Conservation (phyloP, 129 eudicot species). For the Glebionis coronaria region DNA sequence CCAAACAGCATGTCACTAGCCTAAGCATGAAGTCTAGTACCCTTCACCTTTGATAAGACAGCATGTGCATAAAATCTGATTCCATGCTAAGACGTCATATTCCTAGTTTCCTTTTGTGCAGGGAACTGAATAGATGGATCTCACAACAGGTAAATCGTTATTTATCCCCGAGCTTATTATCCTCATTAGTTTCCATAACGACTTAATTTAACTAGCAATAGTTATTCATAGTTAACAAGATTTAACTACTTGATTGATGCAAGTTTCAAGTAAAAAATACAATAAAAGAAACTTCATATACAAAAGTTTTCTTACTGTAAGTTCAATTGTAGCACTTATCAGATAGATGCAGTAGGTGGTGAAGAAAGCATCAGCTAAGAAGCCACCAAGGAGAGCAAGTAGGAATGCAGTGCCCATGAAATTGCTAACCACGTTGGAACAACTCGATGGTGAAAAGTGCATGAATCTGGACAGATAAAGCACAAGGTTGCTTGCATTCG, state of each 20-base stretch:
- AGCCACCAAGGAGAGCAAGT: conserved; percentile 92
- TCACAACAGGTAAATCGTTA: conserved; percentile 8
- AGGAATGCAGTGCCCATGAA: conserved; percentile 96
- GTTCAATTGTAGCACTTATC: conserved; percentile 66
- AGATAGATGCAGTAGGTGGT: conserved; percentile 71
- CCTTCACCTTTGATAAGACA: conserved; percentile 18
- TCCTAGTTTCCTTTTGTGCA: conserved; percentile 26
- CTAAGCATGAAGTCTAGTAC: conserved; percentile 26
- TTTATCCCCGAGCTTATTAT: not conserved
- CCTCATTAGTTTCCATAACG: not conserved
- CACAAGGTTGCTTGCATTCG: conserved; percentile 93
- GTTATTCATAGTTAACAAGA: not conserved
- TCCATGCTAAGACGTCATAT: conserved; percentile 27
- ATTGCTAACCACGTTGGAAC: conserved; percentile 74
- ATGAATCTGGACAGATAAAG: conserved; percentile 70
- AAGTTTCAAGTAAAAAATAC: not conserved
- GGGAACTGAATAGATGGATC: conserved; percentile 26
- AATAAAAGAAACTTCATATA: not conserved
- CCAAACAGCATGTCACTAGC: conserved; percentile 18
- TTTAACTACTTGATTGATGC: conserved; percentile 6
- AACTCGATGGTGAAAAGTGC: conserved; percentile 78
- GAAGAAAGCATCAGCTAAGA: conserved; percentile 81
- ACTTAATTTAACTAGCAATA: not conserved
- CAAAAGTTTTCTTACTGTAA: conserved; percentile 46
- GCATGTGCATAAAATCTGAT: not conserved